Conservation (phyloP, 2,329 filamentous ascomycete species). For the Monosporascus sp. region DNA sequence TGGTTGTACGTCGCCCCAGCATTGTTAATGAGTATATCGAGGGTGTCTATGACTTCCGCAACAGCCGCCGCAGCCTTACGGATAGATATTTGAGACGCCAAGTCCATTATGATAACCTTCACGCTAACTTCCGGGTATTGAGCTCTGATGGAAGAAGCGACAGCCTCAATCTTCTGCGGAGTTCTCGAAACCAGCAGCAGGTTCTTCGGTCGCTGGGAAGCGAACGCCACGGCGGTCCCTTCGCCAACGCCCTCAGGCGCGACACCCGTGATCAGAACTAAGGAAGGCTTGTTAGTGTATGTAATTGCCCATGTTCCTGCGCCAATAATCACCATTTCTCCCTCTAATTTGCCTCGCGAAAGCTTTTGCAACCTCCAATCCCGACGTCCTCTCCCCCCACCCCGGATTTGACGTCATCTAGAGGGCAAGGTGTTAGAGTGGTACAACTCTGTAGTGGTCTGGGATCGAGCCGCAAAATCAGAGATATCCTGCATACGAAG, state of each 20-base stretch:
- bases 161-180: conserved; percentile 34
- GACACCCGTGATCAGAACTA: conserved; percentile 38
- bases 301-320: conserved; percentile 12
- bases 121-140: conserved; percentile 31
- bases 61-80: conserved; percentile 32
- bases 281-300: conserved; percentile 5
- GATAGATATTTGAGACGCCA: conserved; percentile 32
- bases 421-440: background rate
- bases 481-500: background rate
- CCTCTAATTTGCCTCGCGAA: conserved; percentile 22
- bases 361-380: conserved; percentile 27
- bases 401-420: conserved; percentile 23
- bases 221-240: conserved; percentile 37
- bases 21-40: conserved; percentile 41
- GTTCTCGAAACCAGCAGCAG: conserved; percentile 43
- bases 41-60: conserved; percentile 22
- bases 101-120: conserved; percentile 30
- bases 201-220: conserved; percentile 35
- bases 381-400: conserved; percentile 28
- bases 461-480: background rate
- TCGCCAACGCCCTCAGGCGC: conserved; percentile 37
- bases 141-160: conserved; percentile 30
- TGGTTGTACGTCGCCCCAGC: conserved; percentile 32
- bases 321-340: conserved; percentile 18
- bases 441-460: background rate